Evolutionary conservation across 306 rosid species (phyloP).

Genomic region (Vicia sativa): DNA sequence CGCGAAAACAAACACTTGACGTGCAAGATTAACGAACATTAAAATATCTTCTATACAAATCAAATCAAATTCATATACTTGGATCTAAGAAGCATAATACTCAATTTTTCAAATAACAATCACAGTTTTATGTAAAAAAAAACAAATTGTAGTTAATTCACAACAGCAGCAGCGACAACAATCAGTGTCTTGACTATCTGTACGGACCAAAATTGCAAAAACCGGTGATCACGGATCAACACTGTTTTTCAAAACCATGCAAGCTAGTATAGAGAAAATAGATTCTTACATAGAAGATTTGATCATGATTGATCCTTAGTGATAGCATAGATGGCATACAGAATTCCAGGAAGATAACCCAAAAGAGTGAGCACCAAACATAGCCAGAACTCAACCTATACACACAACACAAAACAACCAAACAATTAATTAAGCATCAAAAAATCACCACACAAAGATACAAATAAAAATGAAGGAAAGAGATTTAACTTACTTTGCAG

Average conservation of each 20-base stretch:
- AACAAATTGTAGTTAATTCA: too few relatives aligned
- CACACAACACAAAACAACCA: neutral
- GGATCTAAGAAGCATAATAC: neutral
- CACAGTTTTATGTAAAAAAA: too few relatives aligned
- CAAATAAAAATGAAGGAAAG: too few relatives aligned
- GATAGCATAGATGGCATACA: conserved; percentile 68
- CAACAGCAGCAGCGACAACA: too few relatives aligned
- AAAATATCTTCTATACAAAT: too few relatives aligned
- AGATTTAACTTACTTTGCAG: conserved; percentile 47
- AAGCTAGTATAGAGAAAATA: too few relatives aligned
- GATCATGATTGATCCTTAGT: conserved; percentile 52
- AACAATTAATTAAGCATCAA: neutral
- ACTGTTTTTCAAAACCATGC: too few relatives aligned
- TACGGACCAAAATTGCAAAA: too few relatives aligned
- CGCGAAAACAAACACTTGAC: neutral
- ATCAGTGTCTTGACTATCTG: too few relatives aligned
- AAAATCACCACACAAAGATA: neutral
- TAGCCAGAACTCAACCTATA: conserved; percentile 83
- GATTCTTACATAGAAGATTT: neutral
- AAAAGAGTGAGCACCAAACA: conserved; percentile 71
- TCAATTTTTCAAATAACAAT: too few relatives aligned
- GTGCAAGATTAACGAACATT: too few relatives aligned
- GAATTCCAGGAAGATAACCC: conserved; percentile 75
- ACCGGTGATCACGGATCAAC: too few relatives aligned
- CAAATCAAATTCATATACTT: neutral